Evolutionary conservation across 2,329 filamentous ascomycete species (phyloP), one percentile per base, ranked within the genome.

Genomic region (Celoporthe dispersa): DNA sequence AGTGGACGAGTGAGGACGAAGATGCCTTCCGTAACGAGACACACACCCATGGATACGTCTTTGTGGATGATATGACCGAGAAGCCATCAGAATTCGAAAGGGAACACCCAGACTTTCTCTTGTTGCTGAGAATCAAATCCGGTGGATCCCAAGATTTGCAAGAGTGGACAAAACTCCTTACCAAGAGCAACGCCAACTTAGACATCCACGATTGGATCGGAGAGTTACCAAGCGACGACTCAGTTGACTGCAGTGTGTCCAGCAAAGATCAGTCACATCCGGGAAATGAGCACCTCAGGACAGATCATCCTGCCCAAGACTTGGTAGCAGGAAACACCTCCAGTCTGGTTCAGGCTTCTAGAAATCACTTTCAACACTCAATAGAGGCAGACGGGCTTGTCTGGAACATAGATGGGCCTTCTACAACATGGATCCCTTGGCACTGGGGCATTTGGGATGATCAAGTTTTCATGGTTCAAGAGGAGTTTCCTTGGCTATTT

Each of bases 1-100:
- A 48, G 7, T 68, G 67, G 67, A 25, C 31, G 25, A 48, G 4
- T 33, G 0, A 44, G 53, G 67, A 68, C 22, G 41, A 68, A 2
- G n/a, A 1, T 0, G 9, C 5, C 2, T 57, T 57, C 4, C 39
- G 64, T 1, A 16, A 41, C 1, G 28, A 57, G 1, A 25, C 37
- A 11, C 2, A 33, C 14, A 6, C 39, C 19, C 0, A 4, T 9
- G 3, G 12, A 5, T 1, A 2, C 0, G 1, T n/a, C 11, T 25
- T 8, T 6, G 33, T 68, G 25, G 66, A 68, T 22, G 59, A 41
- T 0, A 68, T 68, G 66, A 68, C 66, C 2, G 16, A 64, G 3
- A 11, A 33, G 44, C 41, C 12, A 6, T 39, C 39, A 8, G 66
- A 53, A 1, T 2, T 11, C 3, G 66, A 68, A 7, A 63, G 3